Conservation (phyloP, 768 basidiomycete species). For the Clitopilus passeckerianus region DNA sequence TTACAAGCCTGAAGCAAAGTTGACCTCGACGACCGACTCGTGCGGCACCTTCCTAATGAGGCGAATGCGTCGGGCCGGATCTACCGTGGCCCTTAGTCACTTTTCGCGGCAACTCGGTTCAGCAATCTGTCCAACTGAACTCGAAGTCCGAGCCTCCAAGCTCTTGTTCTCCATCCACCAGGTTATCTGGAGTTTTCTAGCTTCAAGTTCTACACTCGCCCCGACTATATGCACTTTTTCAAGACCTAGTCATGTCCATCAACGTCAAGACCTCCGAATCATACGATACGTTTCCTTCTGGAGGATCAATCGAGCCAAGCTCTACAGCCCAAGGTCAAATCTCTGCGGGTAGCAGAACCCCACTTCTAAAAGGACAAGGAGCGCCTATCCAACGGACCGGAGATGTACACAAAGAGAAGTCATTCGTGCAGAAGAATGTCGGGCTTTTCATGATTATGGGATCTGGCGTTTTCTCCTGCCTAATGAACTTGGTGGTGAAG, state of each 20-base stretch:
- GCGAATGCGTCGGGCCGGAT: background rate
- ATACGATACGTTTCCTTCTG: background rate
- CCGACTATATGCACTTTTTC: background rate
- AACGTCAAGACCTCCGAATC: background rate
- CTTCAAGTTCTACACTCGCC: too few relatives aligned
- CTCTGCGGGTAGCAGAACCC: background rate
- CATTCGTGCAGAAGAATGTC: constrained; percentile 30
- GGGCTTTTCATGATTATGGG: constrained; percentile 57
- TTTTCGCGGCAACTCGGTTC: too few relatives aligned
- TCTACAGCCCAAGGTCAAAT: background rate
- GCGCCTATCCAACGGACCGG: background rate
- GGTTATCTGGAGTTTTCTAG: too few relatives aligned
- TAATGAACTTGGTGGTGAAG: constrained; percentile 9
- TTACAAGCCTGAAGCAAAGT: background rate
- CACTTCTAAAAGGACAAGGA: background rate
- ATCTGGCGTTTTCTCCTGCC: constrained; percentile 54
- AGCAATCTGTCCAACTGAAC: too few relatives aligned
- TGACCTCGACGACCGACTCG: background rate
- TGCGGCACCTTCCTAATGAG: background rate
- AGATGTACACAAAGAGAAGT: background rate
- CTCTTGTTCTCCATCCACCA: too few relatives aligned
- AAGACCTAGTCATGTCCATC: background rate
- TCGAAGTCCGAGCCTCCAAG: too few relatives aligned
- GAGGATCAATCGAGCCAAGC: background rate
- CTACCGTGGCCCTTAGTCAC: background rate